Percentiles rank a stretch among this genome's conserved stretches.
Evolutionary conservation across 345 rosid genomes (phyloP).

Genomic region (Fremontodendron californicum): DNA sequence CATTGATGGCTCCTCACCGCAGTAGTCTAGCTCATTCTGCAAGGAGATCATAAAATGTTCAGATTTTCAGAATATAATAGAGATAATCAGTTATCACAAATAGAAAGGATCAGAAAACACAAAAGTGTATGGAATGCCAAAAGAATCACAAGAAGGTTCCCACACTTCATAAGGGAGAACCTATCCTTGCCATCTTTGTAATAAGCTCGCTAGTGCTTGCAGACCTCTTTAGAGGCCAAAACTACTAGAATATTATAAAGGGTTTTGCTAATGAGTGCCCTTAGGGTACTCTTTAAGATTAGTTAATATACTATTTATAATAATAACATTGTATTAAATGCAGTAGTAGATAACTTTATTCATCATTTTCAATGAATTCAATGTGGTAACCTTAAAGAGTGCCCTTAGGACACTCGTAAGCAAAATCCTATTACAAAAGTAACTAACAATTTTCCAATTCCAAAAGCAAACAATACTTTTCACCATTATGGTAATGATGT

Average conservation of each 20-base stretch:
- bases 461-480: neutral
- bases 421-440: no score
- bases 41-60: slow-evolving; percentile 13
- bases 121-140: neutral
- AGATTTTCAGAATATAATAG: neutral
- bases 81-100: neutral
- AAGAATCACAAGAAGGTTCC: neutral
- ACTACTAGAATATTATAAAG: neutral
- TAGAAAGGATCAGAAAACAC: neutral
- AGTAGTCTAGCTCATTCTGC: slow-evolving; percentile 54
- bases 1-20: slow-evolving; percentile 50
- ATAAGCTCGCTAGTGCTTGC: neutral
- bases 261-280: no score
- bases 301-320: no score
- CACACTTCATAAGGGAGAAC: neutral
- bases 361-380: no score
- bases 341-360: no score
- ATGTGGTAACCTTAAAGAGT: no score
- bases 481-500: neutral
- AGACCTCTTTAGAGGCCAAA: neutral
- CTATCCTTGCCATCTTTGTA: neutral
- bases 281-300: no score
- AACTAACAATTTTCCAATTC: neutral
- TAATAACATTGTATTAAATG: no score
- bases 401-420: no score